Evolutionary conservation across 345 rosid genomes (phyloP), one percentile per base, ranked within the genome.

Genomic region (Melaleuca alternifolia): DNA sequence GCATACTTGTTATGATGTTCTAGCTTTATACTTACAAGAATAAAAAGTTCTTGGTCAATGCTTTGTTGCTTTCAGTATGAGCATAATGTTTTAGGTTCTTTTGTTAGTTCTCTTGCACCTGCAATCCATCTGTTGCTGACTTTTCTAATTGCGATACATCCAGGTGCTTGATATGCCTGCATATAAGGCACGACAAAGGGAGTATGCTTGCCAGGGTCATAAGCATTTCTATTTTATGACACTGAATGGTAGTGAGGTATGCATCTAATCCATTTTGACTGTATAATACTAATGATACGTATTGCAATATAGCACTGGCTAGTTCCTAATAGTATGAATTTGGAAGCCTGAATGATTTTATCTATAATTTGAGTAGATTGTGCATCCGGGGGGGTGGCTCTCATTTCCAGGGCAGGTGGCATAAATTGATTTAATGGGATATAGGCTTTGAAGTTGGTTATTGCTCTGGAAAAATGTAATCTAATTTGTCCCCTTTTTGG

Each of bases 151-250:
- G 46, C 2, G 48, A 71, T 71, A 71, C 48, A 71, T 71, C 89
- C 92, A 97, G 99, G 99, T 97, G 91, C 99, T 97, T 92, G 99
- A 97, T 92, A 89, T 96, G 94, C 97, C 91, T 86, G 86, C 96
- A 61, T 96, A 96, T 85, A 96, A 95, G 91, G 91, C 90, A 87
- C 93, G 99, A 11, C 99, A 94, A 86, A 95, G 92, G 89, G 95
- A 97, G 86, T 97, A 97, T 93, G 99, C 99, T 77, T 92, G 91
- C 53, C 94, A 89, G 92, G 95, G 98, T 89, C 99, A 97, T 90
- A 97, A 94, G 92, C 99, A 97, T 94, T 97, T 96, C 92, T 97
- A 97, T 92, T 97, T 97, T 93, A 97, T 97, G 99, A 97, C 99
- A 46, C 90, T 97, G 89, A 94, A 95, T 89, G 98, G 98, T 88